Percentiles rank a stretch among this genome's conserved stretches.
Conservation (phyloP, 768 basidiomycete species). For the Trametopsis cervina region DNA sequence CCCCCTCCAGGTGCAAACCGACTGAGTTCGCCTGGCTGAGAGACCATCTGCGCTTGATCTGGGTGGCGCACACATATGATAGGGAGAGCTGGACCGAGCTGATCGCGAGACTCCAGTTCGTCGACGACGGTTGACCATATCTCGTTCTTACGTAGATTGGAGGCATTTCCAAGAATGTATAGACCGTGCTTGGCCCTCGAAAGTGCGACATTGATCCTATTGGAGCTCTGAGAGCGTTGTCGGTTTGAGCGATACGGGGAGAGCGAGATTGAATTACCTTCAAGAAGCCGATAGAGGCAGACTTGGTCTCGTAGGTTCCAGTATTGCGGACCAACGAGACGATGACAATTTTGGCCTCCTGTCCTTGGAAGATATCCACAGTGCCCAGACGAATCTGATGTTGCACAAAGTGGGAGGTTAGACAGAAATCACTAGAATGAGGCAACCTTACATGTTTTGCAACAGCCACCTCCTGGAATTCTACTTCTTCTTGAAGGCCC, state of each 20-base stretch:
- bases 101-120: constrained; percentile 42
- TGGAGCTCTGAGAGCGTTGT: constrained; percentile 5
- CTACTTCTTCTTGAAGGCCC: constrained; percentile 25
- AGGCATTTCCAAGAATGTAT: constrained; percentile 64
- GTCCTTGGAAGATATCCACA: constrained; percentile 75
- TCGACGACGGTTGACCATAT: constrained; percentile 57
- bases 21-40: constrained; percentile 44
- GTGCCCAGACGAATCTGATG: constrained; percentile 63
- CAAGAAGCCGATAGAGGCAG: constrained; percentile 58
- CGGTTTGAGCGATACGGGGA: background rate
- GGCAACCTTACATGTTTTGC: constrained; percentile 36
- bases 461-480: constrained; percentile 43
- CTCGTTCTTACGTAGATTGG: constrained; percentile 40
- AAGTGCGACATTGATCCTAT: constrained; percentile 46
- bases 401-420: background rate
- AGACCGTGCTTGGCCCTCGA: constrained; percentile 72
- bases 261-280: constrained; percentile 35
- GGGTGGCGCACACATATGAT: constrained; percentile 52
- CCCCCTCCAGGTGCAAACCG: constrained; percentile 56
- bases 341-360: constrained; percentile 66
- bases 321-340: constrained; percentile 70
- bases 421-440: background rate
- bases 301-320: constrained; percentile 35
- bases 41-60: constrained; percentile 32
- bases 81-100: constrained; percentile 47